Base-by-base conservation (phyloP, 352 stramenopile genomes). In the Phytophthora melonis region DNA sequence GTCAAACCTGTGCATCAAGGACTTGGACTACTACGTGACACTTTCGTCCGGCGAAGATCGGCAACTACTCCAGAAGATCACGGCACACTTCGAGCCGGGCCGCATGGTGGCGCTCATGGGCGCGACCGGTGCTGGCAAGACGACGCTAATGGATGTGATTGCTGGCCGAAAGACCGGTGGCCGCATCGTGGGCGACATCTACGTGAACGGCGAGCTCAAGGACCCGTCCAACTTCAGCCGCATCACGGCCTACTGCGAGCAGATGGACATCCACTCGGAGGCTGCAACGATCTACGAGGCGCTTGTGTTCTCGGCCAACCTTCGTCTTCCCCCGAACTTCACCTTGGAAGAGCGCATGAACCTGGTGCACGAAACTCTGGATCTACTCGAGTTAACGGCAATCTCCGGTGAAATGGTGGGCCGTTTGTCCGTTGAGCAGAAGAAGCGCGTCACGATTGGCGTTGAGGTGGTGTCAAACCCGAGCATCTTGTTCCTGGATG, bases 371-470 rank as follows among this genome's bases (percentile, higher is more conserved):
- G 79, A 85, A 43, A 88, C 83, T 0, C 18, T 94, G 32, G 82
- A 90, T 1, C 57, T 95, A 23, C 75, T 92, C 4, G 83, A 93
- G 49, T 50, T 93, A 14, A 72, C 61, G 0, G n/a, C 53, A 3
- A 88, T 93, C 19, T 64, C 74, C 1, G 55, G 47, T 7, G 86
- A 89, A 41, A 77, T 96, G 60, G 72, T 92, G 8, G 62, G 67
- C 2, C 78, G 82, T 19, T 19, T 76, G 16, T 96, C 86, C 7
- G 90, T 98, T 18, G 95, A 98, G 63, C 91, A 98, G 70, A 92
- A 94, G 75, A 98, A 99, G 78, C 82, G 94, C 23, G 77, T 98
- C n/a, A 96, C 93, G 10, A 98, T 99, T 60, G 96, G 85, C n/a
- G 86, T 97, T 8, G 93, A 99, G 74, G 81, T 99, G 30, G 95